Conservation (phyloP, 345 rosid genomes). For the Laguncularia racemosa region DNA sequence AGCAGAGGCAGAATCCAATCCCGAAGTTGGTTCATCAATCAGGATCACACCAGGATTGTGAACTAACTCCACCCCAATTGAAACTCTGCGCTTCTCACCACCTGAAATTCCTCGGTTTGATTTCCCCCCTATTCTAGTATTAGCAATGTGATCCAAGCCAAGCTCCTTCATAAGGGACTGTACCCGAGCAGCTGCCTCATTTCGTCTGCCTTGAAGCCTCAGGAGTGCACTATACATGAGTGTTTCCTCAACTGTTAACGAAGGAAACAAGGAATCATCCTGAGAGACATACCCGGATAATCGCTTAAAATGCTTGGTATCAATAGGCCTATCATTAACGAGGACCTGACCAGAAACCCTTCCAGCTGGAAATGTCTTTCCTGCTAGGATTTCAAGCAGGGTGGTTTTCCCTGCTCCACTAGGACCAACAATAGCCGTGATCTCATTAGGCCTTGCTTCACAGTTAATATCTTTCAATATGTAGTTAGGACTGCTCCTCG, state of each 20-base stretch:
- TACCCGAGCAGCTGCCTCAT: conserved; percentile 43
- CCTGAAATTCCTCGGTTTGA: conserved; percentile 76
- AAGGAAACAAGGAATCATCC: conserved; percentile 79
- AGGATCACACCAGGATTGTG: conserved; percentile 81
- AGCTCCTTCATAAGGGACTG: conserved; percentile 56
- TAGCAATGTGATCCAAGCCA: conserved; percentile 55
- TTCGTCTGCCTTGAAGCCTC: conserved; percentile 49
- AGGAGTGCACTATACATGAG: conserved; percentile 70
- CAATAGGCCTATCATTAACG: conserved; percentile 49
- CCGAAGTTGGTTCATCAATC: conserved; percentile 95
- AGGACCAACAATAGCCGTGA: conserved; percentile 79
- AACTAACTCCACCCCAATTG: conserved; percentile 85
- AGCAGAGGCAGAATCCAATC: conserved; percentile 88
- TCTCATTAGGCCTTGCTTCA: conserved; percentile 58
- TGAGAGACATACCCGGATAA: conserved; percentile 79
- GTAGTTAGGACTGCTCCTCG: conserved; percentile 20
- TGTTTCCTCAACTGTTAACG: conserved; percentile 82
- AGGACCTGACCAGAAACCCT: conserved; percentile 55
- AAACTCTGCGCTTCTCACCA: conserved; percentile 82
- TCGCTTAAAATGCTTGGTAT: conserved; percentile 45
- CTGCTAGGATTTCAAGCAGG: conserved; percentile 78
- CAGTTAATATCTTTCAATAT: conserved; percentile 56
- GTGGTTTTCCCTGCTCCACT: conserved; percentile 96
- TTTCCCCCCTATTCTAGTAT: conserved; percentile 55
- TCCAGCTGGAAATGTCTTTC: conserved; percentile 30